phyloP scores from a whole-genome alignment of 768 basidiomycete genomes.

The Udeniomyces megalosporus region DNA sequence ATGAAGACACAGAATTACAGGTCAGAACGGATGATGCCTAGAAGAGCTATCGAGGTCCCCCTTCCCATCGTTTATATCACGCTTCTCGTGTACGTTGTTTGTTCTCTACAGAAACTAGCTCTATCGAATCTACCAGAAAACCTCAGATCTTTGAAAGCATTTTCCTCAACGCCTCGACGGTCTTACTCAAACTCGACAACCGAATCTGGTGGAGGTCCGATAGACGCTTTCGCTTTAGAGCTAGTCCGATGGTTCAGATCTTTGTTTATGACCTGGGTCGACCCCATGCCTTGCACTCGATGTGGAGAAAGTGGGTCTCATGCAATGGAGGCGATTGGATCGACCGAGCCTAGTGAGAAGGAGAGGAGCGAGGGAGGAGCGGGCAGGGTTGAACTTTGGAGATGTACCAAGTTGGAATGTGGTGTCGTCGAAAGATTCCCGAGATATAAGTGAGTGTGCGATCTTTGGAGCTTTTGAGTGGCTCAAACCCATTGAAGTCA shows the following conservation, averaged over 20 bases:
- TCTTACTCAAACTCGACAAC: too few species aligned
- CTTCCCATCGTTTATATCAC: too few species aligned
- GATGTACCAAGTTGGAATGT: constrained; percentile 5
- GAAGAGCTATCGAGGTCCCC: too few species aligned
- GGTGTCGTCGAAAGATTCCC: constrained; percentile 9
- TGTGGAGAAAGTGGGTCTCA: too few species aligned
- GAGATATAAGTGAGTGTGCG: constrained; percentile 6
- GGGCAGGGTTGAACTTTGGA: constrained; percentile 30
- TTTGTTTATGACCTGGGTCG: constrained; percentile 32
- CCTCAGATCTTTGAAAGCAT: constrained; percentile 14
- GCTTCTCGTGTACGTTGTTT: not conserved
- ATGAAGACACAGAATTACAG: constrained; percentile 19
- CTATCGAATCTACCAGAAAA: not conserved
- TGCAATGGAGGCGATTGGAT: constrained; percentile 16
- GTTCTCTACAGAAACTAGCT: not conserved
- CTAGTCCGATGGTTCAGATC: constrained; percentile 33
- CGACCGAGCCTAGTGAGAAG: constrained; percentile 15
- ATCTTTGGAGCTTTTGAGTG: too few species aligned
- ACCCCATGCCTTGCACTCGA: constrained; percentile 30
- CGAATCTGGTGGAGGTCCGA: too few species aligned
- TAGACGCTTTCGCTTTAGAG: constrained; percentile 29
- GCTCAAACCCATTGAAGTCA: too few species aligned
- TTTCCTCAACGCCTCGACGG: constrained; percentile 20
- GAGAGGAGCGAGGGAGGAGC: constrained; percentile 26
- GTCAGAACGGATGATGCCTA: constrained; percentile 11